Evolutionary conservation across 2,329 filamentous ascomycete genomes (phyloP).

Genomic region (Beauveria brongniartii): DNA sequence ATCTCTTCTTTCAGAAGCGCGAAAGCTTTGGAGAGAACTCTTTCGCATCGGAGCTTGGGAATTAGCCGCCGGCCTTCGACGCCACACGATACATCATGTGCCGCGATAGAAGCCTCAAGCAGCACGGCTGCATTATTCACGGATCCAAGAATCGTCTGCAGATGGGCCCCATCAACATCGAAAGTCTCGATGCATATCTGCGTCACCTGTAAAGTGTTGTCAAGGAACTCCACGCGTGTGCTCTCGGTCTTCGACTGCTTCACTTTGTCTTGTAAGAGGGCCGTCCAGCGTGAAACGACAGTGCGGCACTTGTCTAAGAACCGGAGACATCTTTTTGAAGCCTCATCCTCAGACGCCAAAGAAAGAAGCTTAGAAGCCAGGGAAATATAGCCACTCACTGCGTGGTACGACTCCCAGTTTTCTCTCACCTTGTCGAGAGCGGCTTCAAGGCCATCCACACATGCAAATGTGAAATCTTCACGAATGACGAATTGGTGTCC

Average conservation of each 20-base stretch:
- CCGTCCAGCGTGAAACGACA: not conserved
- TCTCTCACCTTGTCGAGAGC: not conserved
- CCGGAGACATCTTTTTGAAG: not conserved
- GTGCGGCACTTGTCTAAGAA: not conserved
- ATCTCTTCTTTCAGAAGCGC: not conserved
- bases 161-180: not conserved
- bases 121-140: not conserved
- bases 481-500: not conserved
- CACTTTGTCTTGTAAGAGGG: conserved; percentile 1
- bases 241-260: not conserved
- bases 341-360: not conserved
- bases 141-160: not conserved
- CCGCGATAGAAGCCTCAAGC: not conserved
- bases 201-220: not conserved
- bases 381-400: not conserved
- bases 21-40: not conserved
- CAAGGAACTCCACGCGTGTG: not conserved
- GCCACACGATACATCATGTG: not conserved
- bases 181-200: not conserved
- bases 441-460: not conserved
- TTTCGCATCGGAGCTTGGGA: not conserved
- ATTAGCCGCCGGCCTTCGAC: not conserved
- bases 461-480: not conserved
- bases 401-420: conserved; percentile 3
- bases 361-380: not conserved